These are phyloP conservation scores for Melastoma candidum DNA, from an alignment of 441 rosid genomes.

Conservation along the genomic window DNA sequence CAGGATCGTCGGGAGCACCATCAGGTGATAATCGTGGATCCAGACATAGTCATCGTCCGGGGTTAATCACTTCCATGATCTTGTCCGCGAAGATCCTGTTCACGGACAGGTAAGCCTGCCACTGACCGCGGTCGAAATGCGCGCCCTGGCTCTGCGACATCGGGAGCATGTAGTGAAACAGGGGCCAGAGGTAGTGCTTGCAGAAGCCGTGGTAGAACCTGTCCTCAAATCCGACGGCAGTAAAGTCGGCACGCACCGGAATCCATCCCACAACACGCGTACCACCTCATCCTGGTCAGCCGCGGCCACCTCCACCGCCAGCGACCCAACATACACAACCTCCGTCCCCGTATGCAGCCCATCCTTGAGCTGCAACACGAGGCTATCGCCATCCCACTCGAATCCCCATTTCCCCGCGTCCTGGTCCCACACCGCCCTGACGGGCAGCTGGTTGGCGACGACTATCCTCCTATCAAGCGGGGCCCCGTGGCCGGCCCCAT, in stretches of 20 bases:
- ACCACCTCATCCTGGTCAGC: constrained; percentile 57
- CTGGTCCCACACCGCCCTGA: constrained; percentile 27
- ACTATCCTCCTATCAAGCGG: constrained; percentile 34
- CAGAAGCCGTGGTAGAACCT: constrained; percentile 77
- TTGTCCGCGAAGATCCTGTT: no score
- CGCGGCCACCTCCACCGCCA: constrained; percentile 38
- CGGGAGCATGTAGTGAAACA: constrained; percentile 66
- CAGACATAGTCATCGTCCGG: no score
- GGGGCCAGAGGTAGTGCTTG: constrained; percentile 82
- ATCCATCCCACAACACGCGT: constrained; percentile 32
- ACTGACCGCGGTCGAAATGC: constrained; percentile 18
- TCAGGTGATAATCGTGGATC: no score
- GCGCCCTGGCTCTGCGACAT: constrained; percentile 40
- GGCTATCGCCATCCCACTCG: constrained; percentile 49
- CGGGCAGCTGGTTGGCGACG: constrained; percentile 62
- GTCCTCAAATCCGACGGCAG: constrained; percentile 38
- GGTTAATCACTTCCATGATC: no score
- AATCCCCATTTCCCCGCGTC: constrained; percentile 36
- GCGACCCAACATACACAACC: constrained; percentile 54
- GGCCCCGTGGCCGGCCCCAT: background rate
- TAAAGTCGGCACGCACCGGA: constrained; percentile 57
- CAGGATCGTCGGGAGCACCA: no score
- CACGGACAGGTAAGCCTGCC: no score
- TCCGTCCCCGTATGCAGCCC: constrained; percentile 46
- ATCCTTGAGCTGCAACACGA: constrained; percentile 42